These are phyloP conservation scores for Bruguiera hainesii DNA, from an alignment of 441 rosid genomes.

Conservation along the genomic window DNA sequence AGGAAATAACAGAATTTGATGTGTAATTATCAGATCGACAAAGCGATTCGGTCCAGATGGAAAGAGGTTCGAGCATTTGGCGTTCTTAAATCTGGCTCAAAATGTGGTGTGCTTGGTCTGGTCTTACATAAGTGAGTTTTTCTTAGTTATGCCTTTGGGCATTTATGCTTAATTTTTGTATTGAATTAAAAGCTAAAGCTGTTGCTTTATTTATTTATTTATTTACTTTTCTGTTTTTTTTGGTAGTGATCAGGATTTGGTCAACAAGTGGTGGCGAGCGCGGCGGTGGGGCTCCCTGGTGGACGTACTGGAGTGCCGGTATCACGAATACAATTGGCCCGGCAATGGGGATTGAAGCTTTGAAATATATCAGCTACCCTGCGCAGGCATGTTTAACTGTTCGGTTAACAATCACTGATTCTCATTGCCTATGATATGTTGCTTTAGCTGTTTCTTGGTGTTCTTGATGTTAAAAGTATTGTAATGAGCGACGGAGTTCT, in stretches of 20 bases:
- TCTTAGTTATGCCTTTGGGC: no score
- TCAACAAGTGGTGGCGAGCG: constrained; percentile 41
- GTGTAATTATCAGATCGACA: constrained; percentile 36
- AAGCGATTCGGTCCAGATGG: constrained; percentile 84
- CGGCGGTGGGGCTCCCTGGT: constrained; percentile 82
- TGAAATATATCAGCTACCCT: constrained; percentile 93
- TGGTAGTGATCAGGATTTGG: constrained; percentile 87
- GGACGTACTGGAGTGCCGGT: constrained; percentile 97
- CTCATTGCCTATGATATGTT: background rate
- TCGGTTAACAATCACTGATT: background rate
- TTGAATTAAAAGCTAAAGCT: constrained; percentile 1
- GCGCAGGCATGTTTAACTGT: constrained; percentile 62
- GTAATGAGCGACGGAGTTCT: background rate
- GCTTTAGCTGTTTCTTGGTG: background rate
- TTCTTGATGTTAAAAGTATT: background rate
- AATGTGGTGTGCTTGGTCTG: constrained; percentile 77
- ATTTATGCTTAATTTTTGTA: no score
- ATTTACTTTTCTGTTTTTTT: background rate
- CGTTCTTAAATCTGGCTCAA: constrained; percentile 84
- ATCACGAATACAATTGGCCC: constrained; percentile 96
- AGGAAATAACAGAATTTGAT: background rate
- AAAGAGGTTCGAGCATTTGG: constrained; percentile 84
- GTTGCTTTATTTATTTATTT: constrained; percentile 6
- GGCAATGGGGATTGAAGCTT: constrained; percentile 96
- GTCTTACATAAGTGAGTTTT: constrained; percentile 77